Percentiles rank a stretch among this genome's conserved stretches.
These are phyloP conservation scores for Diaporthe sp. DNA, from an alignment of 2,329 filamentous ascomycete species.

Conservation along the genomic window DNA sequence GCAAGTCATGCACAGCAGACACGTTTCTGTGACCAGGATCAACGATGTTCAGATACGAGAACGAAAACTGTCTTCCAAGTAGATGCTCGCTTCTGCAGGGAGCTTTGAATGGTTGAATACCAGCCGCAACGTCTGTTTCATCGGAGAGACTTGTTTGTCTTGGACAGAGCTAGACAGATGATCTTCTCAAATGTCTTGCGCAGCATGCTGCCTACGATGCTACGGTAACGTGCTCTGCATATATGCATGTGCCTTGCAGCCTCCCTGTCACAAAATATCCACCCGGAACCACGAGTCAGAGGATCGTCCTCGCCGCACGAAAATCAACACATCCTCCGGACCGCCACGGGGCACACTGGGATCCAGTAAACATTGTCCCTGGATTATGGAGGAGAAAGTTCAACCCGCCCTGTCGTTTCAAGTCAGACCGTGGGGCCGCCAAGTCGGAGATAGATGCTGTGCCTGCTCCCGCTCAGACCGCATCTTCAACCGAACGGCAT, in stretches of 20 bases:
- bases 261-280: constrained; percentile 24
- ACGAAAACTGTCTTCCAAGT: neutral
- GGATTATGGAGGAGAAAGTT: constrained; percentile 23
- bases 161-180: neutral
- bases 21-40: constrained; percentile 11
- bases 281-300: constrained; percentile 23
- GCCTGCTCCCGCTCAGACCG: constrained; percentile 16
- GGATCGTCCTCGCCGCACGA: constrained; percentile 14
- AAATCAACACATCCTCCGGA: constrained; percentile 19
- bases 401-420: constrained; percentile 28
- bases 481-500: neutral
- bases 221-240: neutral
- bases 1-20: constrained; percentile 22
- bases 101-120: neutral
- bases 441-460: constrained; percentile 25
- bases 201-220: neutral
- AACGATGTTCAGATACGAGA: constrained; percentile 31
- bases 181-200: neutral
- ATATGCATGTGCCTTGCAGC: constrained; percentile 7
- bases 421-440: constrained; percentile 30
- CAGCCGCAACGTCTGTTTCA: neutral
- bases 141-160: neutral
- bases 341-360: constrained; percentile 12
- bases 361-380: constrained; percentile 18
- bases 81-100: neutral